These are phyloP conservation scores for Pythium aquatile DNA, from an alignment of 352 stramenopile species.

Conservation along the genomic window DNA sequence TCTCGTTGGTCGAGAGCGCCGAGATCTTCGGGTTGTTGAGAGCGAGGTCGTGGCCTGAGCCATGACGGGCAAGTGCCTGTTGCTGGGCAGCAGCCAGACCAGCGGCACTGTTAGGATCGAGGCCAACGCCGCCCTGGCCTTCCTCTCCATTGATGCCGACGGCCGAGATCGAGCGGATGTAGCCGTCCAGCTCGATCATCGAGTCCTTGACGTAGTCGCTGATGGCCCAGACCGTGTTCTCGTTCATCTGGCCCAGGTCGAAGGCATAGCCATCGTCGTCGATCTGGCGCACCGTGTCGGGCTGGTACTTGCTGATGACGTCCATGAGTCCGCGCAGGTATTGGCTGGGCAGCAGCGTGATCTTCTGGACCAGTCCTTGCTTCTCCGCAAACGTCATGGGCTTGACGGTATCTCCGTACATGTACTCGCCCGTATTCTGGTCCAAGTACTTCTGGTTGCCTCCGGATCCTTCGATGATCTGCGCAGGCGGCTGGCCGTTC, in stretches of 20 bases:
- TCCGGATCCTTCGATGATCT: constrained; percentile 52
- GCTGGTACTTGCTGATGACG: constrained; percentile 88
- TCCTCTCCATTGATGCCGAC: constrained; percentile 32
- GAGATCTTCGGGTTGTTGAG: constrained; percentile 74
- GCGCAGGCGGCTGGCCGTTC: constrained; percentile 30
- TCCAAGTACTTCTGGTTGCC: constrained; percentile 75
- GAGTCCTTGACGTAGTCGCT: constrained; percentile 86
- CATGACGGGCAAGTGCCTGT: constrained; percentile 28
- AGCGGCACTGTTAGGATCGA: constrained; percentile 18
- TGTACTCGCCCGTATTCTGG: constrained; percentile 67
- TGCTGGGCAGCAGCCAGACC: constrained; percentile 26
- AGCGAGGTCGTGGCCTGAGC: constrained; percentile 34
- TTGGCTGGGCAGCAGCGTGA: constrained; percentile 81
- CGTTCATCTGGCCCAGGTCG: constrained; percentile 84
- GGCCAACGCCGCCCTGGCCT: constrained; percentile 1
- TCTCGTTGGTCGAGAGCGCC: constrained; percentile 67
- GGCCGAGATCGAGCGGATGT: constrained; percentile 71
- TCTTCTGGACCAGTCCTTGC: constrained; percentile 82
- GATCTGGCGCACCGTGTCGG: constrained; percentile 81
- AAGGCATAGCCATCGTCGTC: constrained; percentile 88
- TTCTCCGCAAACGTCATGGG: constrained; percentile 86
- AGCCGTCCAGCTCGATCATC: constrained; percentile 83
- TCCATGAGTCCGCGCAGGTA: constrained; percentile 85
- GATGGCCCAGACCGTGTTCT: constrained; percentile 88
- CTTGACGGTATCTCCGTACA: constrained; percentile 84